A percentile compares a stretch with the other conserved stretches of the same genome.
phyloP scores from a whole-genome alignment of 345 rosid species.

The Arabis alpina region DNA sequence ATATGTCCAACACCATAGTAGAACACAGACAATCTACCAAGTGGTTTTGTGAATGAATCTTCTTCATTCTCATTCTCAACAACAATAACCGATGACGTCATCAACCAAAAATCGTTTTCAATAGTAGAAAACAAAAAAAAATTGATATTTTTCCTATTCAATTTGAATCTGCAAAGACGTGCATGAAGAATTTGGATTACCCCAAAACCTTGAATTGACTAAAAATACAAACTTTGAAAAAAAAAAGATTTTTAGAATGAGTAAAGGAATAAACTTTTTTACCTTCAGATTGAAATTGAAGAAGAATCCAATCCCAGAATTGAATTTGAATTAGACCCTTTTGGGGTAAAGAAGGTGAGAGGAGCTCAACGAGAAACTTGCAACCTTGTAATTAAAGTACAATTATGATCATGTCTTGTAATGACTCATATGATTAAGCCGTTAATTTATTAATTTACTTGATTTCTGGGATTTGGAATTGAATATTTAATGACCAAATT shows the following conservation, averaged over 20 bases:
- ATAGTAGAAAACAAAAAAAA: neutral
- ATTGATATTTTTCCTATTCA: neutral
- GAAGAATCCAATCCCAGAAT: conserved; percentile 20
- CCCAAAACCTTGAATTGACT: neutral
- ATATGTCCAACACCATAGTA: conserved; percentile 92
- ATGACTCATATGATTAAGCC: neutral
- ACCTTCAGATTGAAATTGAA: conserved; percentile 1
- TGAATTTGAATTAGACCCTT: conserved; percentile 12
- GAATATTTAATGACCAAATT: neutral
- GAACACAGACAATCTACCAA: conserved; percentile 75
- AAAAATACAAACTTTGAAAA: conserved; percentile 24
- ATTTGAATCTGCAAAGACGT: conserved; percentile 24
- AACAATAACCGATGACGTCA: conserved; percentile 42
- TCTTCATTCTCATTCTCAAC: conserved; percentile 48
- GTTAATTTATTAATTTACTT: neutral
- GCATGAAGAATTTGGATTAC: neutral
- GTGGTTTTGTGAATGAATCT: conserved; percentile 57
- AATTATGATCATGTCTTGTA: neutral
- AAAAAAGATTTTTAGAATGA: neutral
- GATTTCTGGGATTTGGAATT: neutral
- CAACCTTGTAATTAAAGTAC: neutral
- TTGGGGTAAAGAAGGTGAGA: neutral
- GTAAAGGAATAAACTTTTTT: conserved; percentile 27
- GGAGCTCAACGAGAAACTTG: conserved; percentile 30
- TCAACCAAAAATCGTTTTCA: conserved; percentile 8